Base-by-base conservation (phyloP, 2,329 filamentous ascomycete genomes). In the Stylonectria norvegica region DNA sequence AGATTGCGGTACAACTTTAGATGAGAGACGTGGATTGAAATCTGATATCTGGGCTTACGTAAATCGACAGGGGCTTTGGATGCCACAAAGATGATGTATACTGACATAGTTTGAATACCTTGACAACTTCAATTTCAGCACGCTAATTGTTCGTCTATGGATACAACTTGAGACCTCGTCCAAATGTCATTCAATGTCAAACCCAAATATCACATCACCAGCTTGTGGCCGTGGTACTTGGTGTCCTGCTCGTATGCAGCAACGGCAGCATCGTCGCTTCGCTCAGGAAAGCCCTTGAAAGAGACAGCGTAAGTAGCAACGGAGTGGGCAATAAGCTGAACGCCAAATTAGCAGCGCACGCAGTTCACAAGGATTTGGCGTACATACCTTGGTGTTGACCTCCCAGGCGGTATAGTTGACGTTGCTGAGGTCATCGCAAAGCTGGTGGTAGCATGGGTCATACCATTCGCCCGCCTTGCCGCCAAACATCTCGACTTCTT, bases 291-390 rank as follows among this genome's bases (percentile, higher is more conserved):
- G 8, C 73, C 78, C 4, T 83, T 69, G 48, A 86, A 81, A 0
- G 80, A 84, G 4, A 67, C 59, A 9, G 83, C 83, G 53, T 79
- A 88, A 0, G 79, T 83, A 1, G 83, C 85, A n/a, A 87, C 78
- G 1, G 81, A 81, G 62, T 86, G 81, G 3, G 85, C 84, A 50
- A 89, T 83, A 23, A 82, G 67, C 75, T 78, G 38, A 4, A 34
- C 20, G 20, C 14, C 44, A 16, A 16, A 43, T 61, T 38, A 60
- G 54, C 36, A 20, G 15, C 34, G n/a, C n/a, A n/a, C n/a, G n/a
- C 22, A 12, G 25, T 25, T 8, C 11, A 11, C 3, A 34, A 11
- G 20, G 23, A 3, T 29, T 30, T 4, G 5, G 10, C 12, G 9
- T 1, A 44, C 67, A 58, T 60, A 77, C 74, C 70, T 78, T 77